Base-by-base conservation (phyloP, 345 rosid species). In the Sisymbrium altissimum region DNA sequence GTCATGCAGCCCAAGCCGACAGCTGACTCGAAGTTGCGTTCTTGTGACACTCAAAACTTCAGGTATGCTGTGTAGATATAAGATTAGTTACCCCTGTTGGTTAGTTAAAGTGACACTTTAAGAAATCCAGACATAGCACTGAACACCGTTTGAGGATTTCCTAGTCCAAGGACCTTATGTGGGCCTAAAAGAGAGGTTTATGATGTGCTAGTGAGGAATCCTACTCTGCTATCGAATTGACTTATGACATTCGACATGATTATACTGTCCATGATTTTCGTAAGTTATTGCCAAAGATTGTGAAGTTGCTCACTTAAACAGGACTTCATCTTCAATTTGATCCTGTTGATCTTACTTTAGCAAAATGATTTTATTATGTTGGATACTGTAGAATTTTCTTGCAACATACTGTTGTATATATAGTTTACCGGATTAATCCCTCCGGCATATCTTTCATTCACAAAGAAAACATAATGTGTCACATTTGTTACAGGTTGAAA, bases 21-120 rank as follows among this genome's bases (percentile, higher is more conserved):
- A 71, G 50, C 83, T 49, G 98, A 87, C 71, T 81, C 92, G 56
- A 90, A 87, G 90, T 66, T 84, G 76, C 85, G 86, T 36, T 80
- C 91, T 66, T 84, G 86, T 78, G 96, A 92, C 83, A 78, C 83
- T 62, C 92, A 84, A 71, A 66, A 75, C 68, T 89, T 83, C 87
- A 90, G 99, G 99, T 92, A 81, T 23, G 36, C 64, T 67, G 64
- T 69, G 48, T 39, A 46, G 40, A 21, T 71, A 10, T 30, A 43
- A 44, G 35, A 53, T 33, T 56, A 29, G 19, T 14, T 63, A 53
- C 39, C 44, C 29, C 36, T 41, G 56, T 36, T 23, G 64, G 39
- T 27, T 55, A 64, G 25, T n/a, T 53, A 54, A 69, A 44, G 29
- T 44, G 50, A 14, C 43, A 60, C 56, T 33, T 15, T n/a, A n/a